Conservation (phyloP, 106 monocot species). For the Allium sativum region DNA sequence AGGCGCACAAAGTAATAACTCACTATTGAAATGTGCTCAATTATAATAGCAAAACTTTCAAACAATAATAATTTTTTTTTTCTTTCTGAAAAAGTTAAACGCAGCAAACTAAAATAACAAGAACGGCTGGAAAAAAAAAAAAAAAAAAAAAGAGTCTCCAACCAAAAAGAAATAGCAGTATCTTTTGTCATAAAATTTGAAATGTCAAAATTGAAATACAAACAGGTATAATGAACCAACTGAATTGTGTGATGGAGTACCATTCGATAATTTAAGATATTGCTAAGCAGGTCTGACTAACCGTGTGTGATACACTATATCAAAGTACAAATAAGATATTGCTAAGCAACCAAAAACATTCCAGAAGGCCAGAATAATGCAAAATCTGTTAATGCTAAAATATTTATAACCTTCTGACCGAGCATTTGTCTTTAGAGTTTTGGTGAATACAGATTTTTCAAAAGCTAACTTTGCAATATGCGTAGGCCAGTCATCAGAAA, state of each 20-base stretch:
- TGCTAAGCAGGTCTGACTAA: neutral
- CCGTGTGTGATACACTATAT: neutral
- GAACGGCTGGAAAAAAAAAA: too few species aligned
- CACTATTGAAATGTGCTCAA: neutral
- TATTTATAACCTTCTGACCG: constrained; percentile 2
- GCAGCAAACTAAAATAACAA: too few species aligned
- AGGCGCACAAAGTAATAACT: neutral
- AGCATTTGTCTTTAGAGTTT: constrained; percentile 2
- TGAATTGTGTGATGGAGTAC: neutral
- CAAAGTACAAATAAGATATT: neutral
- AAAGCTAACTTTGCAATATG: constrained; percentile 9
- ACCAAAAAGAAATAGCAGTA: too few species aligned
- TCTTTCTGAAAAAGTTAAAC: too few species aligned
- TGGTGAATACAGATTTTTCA: constrained; percentile 9
- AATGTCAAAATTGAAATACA: too few species aligned
- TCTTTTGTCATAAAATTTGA: too few species aligned
- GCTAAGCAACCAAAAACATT: neutral
- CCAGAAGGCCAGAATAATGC: neutral
- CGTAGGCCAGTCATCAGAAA: constrained; percentile 11
- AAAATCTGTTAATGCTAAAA: neutral
- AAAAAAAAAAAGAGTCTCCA: too few species aligned
- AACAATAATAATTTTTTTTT: neutral
- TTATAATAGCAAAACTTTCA: neutral
- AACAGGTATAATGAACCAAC: too few species aligned
- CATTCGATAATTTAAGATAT: neutral